These are phyloP conservation scores for Lyophyllum semitale DNA, from an alignment of 768 basidiomycete genomes.

Conservation along the genomic window DNA sequence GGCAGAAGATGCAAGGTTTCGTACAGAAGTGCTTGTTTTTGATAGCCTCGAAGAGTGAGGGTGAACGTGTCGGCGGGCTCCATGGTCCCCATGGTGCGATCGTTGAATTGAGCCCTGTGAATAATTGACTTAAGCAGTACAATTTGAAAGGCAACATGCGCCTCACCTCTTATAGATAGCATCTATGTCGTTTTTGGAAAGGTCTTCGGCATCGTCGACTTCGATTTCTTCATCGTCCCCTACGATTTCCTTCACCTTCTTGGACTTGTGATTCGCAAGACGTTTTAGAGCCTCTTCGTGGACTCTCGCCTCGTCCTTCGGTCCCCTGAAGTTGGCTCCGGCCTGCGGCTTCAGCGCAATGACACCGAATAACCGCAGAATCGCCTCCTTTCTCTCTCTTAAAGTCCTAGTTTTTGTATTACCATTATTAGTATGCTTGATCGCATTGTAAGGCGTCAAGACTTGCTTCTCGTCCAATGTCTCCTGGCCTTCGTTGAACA, in stretches of 20 bases:
- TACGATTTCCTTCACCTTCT: conserved; percentile 66
- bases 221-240: conserved; percentile 83
- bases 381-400: conserved; percentile 75
- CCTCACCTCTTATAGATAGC: conserved; percentile 81
- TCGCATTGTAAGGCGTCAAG: neutral
- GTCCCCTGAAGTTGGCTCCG: conserved; percentile 38
- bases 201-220: conserved; percentile 80
- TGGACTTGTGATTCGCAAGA: conserved; percentile 36
- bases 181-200: conserved; percentile 79
- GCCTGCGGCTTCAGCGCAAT: conserved; percentile 69
- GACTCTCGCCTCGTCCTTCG: conserved; percentile 33
- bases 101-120: conserved; percentile 80
- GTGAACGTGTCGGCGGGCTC: conserved; percentile 79
- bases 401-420: conserved; percentile 41
- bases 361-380: conserved; percentile 72
- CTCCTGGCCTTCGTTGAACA: conserved; percentile 80
- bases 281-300: conserved; percentile 44
- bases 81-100: conserved; percentile 76
- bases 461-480: conserved; percentile 70
- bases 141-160: neutral
- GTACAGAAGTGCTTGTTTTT: conserved; percentile 87
- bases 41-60: conserved; percentile 79
- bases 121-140: neutral
- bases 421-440: neutral
- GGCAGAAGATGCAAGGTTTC: conserved; percentile 18